A percentile compares a stretch with the other conserved stretches of the same genome.
phyloP scores from a whole-genome alignment of 192 early-diverging fungal species.

The Gigaspora rosea region DNA sequence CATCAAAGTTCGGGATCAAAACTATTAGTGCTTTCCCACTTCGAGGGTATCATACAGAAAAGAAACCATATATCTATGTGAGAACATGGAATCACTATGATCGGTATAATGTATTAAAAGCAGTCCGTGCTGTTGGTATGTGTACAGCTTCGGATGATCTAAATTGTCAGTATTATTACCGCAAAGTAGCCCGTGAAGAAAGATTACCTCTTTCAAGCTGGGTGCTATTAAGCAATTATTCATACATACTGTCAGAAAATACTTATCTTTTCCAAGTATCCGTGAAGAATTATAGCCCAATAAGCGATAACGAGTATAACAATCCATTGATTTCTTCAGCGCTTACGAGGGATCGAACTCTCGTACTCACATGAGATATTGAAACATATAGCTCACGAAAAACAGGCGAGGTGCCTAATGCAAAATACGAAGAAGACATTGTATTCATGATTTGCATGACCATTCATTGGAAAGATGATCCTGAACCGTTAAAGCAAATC shows the following conservation, averaged over 20 bases:
- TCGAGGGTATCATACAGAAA: neutral
- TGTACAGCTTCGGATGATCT: neutral
- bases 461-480: conserved; percentile 18
- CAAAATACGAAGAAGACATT: neutral
- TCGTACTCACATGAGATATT: conserved; percentile 18
- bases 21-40: neutral
- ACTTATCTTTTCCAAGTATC: conserved; percentile 4
- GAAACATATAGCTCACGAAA: neutral
- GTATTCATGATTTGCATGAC: conserved; percentile 20
- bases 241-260: neutral
- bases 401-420: neutral
- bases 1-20: neutral
- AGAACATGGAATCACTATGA: neutral
- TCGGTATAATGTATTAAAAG: neutral
- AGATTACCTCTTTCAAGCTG: conserved; percentile 7
- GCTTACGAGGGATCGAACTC: neutral
- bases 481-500: conserved; percentile 3
- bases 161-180: neutral
- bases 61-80: neutral
- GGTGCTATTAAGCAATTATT: neutral
- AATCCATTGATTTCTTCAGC: neutral
- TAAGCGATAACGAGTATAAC: neutral
- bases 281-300: neutral
- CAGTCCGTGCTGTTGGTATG: neutral
- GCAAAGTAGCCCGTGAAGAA: conserved; percentile 4